A percentile compares a stretch with the other conserved stretches of the same genome.
Evolutionary conservation across 1,139 yeast genomes (phyloP).

Genomic region (Debaryomyces sp.): DNA sequence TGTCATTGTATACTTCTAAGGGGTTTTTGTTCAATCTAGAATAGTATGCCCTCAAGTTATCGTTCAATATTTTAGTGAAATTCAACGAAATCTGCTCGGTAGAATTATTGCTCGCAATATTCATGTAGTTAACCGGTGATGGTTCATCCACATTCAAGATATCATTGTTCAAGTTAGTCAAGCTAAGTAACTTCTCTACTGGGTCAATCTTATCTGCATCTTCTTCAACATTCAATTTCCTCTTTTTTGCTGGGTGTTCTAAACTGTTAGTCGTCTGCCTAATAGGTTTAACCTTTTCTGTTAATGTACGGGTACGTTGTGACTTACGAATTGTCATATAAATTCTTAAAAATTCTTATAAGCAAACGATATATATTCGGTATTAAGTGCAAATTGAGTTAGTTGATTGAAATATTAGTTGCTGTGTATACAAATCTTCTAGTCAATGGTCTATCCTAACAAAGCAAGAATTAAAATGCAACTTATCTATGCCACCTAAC

Average conservation of each 20-base stretch:
- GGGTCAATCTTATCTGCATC: conserved; percentile 44
- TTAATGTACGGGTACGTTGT: conserved; percentile 29
- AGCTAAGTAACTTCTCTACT: conserved; percentile 45
- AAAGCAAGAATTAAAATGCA: conserved; percentile 1
- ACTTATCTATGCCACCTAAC: neutral
- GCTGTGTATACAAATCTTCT: neutral
- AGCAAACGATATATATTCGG: neutral
- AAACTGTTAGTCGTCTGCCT: conserved; percentile 15
- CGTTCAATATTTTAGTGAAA: conserved; percentile 44
- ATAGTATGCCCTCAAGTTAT: conserved; percentile 40
- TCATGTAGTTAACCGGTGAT: conserved; percentile 11
- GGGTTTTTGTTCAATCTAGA: conserved; percentile 27
- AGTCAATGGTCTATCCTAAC: neutral
- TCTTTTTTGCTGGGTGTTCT: conserved; percentile 16
- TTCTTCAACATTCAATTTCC: conserved; percentile 15
- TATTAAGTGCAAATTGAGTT: neutral
- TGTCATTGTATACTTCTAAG: conserved; percentile 31
- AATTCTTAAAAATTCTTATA: conserved; percentile 8
- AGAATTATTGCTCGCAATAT: conserved; percentile 4
- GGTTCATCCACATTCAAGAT: conserved; percentile 27
- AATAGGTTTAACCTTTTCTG: conserved; percentile 21
- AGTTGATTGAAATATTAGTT: conserved; percentile 1
- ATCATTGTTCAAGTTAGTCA: conserved; percentile 36
- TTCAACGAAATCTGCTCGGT: conserved; percentile 27
- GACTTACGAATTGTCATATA: conserved; percentile 37